Percentiles rank a stretch among this genome's conserved stretches.
These are phyloP conservation scores for Cenchrus fungigraminus DNA, from an alignment of 176 grass and related monocot genomes.

Conservation along the genomic window DNA sequence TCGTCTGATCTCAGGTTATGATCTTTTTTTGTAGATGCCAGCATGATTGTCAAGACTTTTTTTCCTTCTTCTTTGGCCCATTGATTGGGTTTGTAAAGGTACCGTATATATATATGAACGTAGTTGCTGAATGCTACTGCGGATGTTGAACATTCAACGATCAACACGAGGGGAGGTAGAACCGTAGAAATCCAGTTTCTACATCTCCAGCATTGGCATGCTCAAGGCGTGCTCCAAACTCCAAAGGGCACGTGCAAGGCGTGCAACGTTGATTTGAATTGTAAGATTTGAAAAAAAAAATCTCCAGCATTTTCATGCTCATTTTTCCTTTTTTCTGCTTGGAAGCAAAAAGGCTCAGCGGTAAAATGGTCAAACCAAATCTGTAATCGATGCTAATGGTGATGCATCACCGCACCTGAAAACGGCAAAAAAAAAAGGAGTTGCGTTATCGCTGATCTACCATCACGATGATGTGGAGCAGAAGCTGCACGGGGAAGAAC, in stretches of 20 bases:
- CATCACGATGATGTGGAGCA: neutral
- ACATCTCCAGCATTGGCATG: neutral
- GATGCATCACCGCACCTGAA: neutral
- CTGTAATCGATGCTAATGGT: neutral
- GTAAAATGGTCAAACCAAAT: neutral
- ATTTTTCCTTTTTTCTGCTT: neutral
- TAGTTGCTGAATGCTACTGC: neutral
- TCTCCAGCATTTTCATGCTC: neutral
- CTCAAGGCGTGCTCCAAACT: neutral
- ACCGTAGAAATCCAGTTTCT: neutral
- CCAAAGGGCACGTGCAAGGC: neutral
- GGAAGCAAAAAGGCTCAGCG: neutral
- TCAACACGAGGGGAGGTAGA: neutral
- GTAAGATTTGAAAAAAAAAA: neutral
- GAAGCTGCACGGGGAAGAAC: neutral
- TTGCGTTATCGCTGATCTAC: neutral
- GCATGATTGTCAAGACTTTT: neutral
- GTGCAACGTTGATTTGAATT: neutral
- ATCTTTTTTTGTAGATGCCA: neutral
- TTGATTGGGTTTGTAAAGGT: neutral
- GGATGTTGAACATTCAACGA: conserved; percentile 4
- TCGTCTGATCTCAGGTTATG: neutral
- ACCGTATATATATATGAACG: neutral
- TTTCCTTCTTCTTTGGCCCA: neutral
- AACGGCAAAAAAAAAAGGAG: neutral